Base-by-base conservation (phyloP, 768 basidiomycete genomes). In the Boletus patriciae region DNA sequence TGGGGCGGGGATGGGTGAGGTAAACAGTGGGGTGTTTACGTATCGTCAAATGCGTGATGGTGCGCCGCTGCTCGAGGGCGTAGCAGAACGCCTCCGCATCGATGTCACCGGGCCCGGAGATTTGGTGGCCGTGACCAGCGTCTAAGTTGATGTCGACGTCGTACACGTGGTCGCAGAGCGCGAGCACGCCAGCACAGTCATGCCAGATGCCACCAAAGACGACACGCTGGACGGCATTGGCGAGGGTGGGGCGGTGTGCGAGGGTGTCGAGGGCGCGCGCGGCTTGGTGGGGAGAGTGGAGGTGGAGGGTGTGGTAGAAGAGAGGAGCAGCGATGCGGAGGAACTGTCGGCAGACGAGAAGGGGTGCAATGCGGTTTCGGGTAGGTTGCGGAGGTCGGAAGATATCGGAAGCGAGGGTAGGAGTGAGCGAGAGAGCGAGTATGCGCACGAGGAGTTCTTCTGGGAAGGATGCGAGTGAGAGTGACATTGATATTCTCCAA, bases 311-410 rank as follows among this genome's bases (percentile, higher is more conserved):
- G 64, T 80, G 74, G 73, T 87, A 87, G 58, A 83, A 76, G 13
- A 85, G 74, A 2, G 85, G 85, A 0, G 78, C 77, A 2, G 76
- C 77, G 57, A 88, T 85, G 56, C 87, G 78, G 43, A 77, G 68
- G 72, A 86, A 83, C 23, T 72, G 64, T 38, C 70, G 78, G 48
- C 71, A 85, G 45, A 83, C 81, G 50, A 82, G 78, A 16, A 87
- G 77, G 0, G 79, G 75, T 6, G 81, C 73, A 18, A 72, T 64
- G 15, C 69, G 70, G 31, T 69, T 63, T 44, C 58, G 53, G 51
- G 56, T 48, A 11, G 51, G 52, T 45, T 33, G 52, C 6, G 55
- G 57, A 41, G 62, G 25, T 25, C 25, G 54, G 49, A 57, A 65
- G 52, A 60, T 34, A 19, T 70, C 62, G 64, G 66, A 70, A 7